Base-by-base conservation (phyloP, 306 rosid species). In the Rosa multiflora region DNA sequence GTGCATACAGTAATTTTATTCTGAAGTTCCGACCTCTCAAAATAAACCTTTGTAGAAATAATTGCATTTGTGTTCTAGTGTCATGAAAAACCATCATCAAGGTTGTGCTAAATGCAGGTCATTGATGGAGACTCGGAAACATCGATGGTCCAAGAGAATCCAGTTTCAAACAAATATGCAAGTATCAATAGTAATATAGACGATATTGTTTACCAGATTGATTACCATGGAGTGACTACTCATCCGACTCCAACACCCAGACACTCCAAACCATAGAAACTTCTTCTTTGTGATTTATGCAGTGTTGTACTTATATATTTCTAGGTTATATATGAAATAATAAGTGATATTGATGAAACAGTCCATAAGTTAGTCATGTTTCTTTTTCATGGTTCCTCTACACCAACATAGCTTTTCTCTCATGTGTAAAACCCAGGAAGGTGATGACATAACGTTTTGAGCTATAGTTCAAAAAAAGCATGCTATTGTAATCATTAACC, bases 191-290 rank as follows among this genome's bases (percentile, higher is more conserved):
- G 77, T 53, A 82, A 63, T 77, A 58, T 78, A 62, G 90, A 70
- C 61, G 94, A 88, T 43, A 80, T 81, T 81, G 85, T 92, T 79
- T 94, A 89, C 82, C 97, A 94, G 71, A 88, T 67, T 56, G 98
- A 94, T 81, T 94, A 94, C 85, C 94, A 91, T 75, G 97, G 97
- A 83, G 97, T 87, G 79, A 87, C 94, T 14, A 92, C 98, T 78
- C 98, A 94, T 87, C 98, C 98, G 10, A 81, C 68, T 70, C 91
- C 91, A 80, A 90, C 89, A 66, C 98, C 98, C 18, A 91, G 79
- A 70, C 98, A 94, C 87, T 92, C 98, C 73, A 88, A 53, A 55
- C 96, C 91, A 55, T 89, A 87, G 82, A 74, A 70, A 58, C 51
- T 79, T 67, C 81, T 82, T 18, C 61, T 13, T 32, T 37, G 40